Evolutionary conservation across 2,329 filamentous ascomycete genomes (phyloP).

Genomic region (Colletotrichum shisoi): DNA sequence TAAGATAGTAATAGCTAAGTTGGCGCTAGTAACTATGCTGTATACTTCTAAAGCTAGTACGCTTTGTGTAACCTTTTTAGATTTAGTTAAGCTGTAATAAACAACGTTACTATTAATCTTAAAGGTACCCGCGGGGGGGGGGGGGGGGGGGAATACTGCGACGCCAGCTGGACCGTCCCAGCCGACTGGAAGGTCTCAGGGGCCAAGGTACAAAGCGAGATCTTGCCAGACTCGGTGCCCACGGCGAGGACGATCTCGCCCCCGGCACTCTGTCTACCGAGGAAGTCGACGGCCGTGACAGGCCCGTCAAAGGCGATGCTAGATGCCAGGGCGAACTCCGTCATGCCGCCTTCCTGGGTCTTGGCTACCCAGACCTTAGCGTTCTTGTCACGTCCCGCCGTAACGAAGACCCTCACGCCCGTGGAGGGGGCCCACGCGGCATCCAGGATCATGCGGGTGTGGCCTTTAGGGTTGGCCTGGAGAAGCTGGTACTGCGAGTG

Average conservation of each 20-base stretch:
- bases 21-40: no score
- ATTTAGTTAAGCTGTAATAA: no score
- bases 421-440: slow-evolving; percentile 77
- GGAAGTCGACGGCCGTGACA: slow-evolving; percentile 76
- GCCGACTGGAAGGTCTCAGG: slow-evolving; percentile 51
- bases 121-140: no score
- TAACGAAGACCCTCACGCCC: slow-evolving; percentile 70
- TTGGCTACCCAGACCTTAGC: slow-evolving; percentile 73
- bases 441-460: slow-evolving; percentile 91
- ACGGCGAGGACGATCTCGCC: slow-evolving; percentile 58
- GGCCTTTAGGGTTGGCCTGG: slow-evolving; percentile 80
- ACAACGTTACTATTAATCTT: no score
- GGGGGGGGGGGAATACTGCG: slow-evolving; percentile 51
- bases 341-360: slow-evolving; percentile 44
- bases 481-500: slow-evolving; percentile 62
- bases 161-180: slow-evolving; percentile 46
- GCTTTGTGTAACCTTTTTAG: no score
- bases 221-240: slow-evolving; percentile 63
- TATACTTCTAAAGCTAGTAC: no score
- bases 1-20: no score
- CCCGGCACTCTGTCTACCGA: slow-evolving; percentile 48
- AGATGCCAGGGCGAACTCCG: slow-evolving; percentile 60
- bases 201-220: slow-evolving; percentile 56
- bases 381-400: slow-evolving; percentile 87
- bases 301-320: slow-evolving; percentile 65